phyloP scores from a whole-genome alignment of 1,284 basidiomycete genomes.

The Gastroboletus turbinatus region DNA sequence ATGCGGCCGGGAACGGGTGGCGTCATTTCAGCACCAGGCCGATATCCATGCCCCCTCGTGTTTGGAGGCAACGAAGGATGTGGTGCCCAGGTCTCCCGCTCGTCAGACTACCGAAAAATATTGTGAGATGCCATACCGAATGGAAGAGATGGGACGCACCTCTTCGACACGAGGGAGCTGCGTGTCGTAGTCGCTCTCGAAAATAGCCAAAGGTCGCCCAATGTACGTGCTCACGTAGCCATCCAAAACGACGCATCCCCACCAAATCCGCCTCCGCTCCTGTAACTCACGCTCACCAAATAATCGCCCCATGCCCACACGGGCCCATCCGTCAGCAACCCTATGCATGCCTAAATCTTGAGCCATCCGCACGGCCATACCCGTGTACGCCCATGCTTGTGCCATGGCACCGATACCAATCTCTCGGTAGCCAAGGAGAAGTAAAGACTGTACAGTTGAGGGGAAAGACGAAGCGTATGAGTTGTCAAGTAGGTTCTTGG shows the following conservation, averaged over 20 bases:
- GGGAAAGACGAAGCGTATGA: slow-evolving; percentile 64
- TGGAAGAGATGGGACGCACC: slow-evolving; percentile 36
- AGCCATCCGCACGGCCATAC: slow-evolving; percentile 80
- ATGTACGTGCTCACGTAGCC: slow-evolving; percentile 81
- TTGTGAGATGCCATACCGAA: neutral
- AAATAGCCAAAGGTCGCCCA: slow-evolving; percentile 75
- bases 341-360: slow-evolving; percentile 87
- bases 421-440: slow-evolving; percentile 80
- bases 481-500: slow-evolving; percentile 67
- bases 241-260: slow-evolving; percentile 77
- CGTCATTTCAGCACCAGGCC: slow-evolving; percentile 17
- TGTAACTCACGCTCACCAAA: slow-evolving; percentile 70
- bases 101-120: slow-evolving; percentile 48
- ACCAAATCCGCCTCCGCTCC: slow-evolving; percentile 79
- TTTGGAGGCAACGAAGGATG: slow-evolving; percentile 41
- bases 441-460: slow-evolving; percentile 73
- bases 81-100: slow-evolving; percentile 56
- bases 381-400: slow-evolving; percentile 79
- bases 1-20: slow-evolving; percentile 48
- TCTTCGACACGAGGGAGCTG: slow-evolving; percentile 64
- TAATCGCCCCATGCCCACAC: slow-evolving; percentile 52
- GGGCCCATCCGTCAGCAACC: slow-evolving; percentile 72
- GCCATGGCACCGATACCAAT: slow-evolving; percentile 87
- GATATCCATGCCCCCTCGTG: slow-evolving; percentile 30
- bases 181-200: slow-evolving; percentile 81